Evolutionary conservation across 768 basidiomycete genomes (phyloP), one percentile per base, ranked within the genome.

Genomic region (Termitomyces sp.): DNA sequence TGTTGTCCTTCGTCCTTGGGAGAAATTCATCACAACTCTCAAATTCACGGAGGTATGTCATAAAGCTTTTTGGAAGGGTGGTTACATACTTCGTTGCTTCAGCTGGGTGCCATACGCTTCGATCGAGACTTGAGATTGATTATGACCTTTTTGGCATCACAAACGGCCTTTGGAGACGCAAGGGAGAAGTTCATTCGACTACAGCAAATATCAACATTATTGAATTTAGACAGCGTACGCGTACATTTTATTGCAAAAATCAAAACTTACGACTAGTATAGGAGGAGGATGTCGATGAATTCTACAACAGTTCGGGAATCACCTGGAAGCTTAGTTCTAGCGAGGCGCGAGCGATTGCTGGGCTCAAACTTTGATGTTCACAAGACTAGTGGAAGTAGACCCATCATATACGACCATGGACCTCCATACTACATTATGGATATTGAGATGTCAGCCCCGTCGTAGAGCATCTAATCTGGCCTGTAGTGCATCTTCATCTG

Each of bases 91-190:
- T 35, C 58, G 24, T 7, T 53, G 50, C 18, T 57, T 16, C 66
- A 98, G 96, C 84, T 98, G 61, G 97, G 97, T 28, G 96, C 95
- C 4, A 90, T 99, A 62, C 89, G 95, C 16, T 96, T 97, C 70
- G 97, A 99, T 69, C 85, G 90, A 18, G 96, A 99, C 72, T 77
- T 98, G 49, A 84, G 96, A 28, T 84, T 92, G 4, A 84, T 98
- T 64, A 87, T 85, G 24, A 80, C 88, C 2, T 95, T 90, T 74
- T 82, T 99, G 13, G 88, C 91, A 1, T 87, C 91, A 2, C 97
- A 97, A 70, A 94, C 92, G 6, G 81, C 85, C 5, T 95, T 94
- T 73, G 94, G 95, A 9, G 94, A 96, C 59, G 86, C 91, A 18
- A 79, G 97, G 67, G 96, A 97, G 67, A 96, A 96, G 73, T 97